Conservation (phyloP, 1,284 basidiomycete species). For the Boletus sp. region DNA sequence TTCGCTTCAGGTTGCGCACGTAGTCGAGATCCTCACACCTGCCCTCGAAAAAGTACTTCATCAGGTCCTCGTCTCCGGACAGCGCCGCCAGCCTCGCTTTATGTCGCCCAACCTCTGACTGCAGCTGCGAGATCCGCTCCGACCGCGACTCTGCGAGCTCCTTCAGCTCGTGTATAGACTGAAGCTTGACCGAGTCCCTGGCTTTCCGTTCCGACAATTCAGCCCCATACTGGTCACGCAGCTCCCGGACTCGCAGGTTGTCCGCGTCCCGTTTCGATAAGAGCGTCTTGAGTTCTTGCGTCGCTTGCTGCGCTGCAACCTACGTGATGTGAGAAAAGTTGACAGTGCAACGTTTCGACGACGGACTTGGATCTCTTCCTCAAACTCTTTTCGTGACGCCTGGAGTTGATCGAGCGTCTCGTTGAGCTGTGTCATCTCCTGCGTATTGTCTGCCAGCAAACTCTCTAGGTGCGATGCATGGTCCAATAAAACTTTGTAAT, state of each 20-base stretch:
- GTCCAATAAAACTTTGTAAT: constrained; percentile 48
- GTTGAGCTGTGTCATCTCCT: constrained; percentile 37
- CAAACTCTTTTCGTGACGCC: constrained; percentile 42
- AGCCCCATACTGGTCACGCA: constrained; percentile 72
- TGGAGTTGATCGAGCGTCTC: constrained; percentile 41
- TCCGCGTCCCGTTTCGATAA: constrained; percentile 72
- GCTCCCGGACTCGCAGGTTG: constrained; percentile 71
- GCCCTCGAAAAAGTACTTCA: constrained; percentile 66
- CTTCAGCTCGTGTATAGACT: constrained; percentile 71
- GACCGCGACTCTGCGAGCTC: constrained; percentile 65
- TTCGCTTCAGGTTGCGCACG: constrained; percentile 57
- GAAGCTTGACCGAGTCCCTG: constrained; percentile 59
- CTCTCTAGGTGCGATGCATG: constrained; percentile 43
- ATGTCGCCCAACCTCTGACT: constrained; percentile 73
- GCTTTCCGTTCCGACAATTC: constrained; percentile 74
- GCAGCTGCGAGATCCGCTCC: constrained; percentile 73
- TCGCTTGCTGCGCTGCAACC: constrained; percentile 44
- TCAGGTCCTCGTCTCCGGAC: constrained; percentile 66
- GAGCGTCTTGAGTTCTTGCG: constrained; percentile 54
- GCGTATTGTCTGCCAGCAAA: constrained; percentile 35
- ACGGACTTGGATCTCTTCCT: constrained; percentile 45
- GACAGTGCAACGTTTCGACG: constrained; percentile 9
- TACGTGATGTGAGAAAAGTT: constrained; percentile 31
- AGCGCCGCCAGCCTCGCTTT: constrained; percentile 77
- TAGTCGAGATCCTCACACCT: constrained; percentile 57